Evolutionary conservation across 768 basidiomycete genomes (phyloP).

Genomic region (Termitomyces sp.): DNA sequence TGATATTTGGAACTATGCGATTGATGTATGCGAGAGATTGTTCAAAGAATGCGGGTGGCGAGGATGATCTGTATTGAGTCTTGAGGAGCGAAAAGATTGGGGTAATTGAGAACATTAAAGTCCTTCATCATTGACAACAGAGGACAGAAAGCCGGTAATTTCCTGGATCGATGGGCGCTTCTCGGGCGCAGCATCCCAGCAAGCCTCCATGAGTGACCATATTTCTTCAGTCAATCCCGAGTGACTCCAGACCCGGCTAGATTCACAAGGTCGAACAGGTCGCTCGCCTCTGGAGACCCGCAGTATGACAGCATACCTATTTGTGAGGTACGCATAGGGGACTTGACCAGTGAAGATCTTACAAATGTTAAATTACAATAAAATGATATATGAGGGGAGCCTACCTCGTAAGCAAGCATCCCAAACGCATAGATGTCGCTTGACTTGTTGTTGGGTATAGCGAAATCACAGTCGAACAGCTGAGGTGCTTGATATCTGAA

Average conservation of each 20-base stretch:
- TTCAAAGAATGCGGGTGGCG: background rate
- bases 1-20: background rate
- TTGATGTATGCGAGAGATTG: background rate
- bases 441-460: background rate
- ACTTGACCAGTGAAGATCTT: background rate
- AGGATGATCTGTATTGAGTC: background rate
- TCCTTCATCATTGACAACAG: background rate
- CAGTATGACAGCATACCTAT: background rate
- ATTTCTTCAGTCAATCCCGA: background rate
- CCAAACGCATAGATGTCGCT: background rate
- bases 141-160: background rate
- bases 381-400: background rate
- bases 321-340: background rate
- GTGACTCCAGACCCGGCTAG: background rate
- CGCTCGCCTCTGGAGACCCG: background rate
- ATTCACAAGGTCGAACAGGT: background rate
- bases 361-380: background rate
- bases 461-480: slow-evolving; percentile 1
- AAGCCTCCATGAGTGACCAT: background rate
- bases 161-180: background rate
- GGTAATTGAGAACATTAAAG: background rate
- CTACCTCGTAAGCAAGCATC: background rate
- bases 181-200: background rate
- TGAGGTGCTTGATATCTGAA: slow-evolving; percentile 17
- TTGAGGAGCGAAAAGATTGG: background rate